Percentiles rank a stretch among this genome's conserved stretches.
Conservation (phyloP, 1,284 basidiomycete species). For the Microbotryum violaceum region DNA sequence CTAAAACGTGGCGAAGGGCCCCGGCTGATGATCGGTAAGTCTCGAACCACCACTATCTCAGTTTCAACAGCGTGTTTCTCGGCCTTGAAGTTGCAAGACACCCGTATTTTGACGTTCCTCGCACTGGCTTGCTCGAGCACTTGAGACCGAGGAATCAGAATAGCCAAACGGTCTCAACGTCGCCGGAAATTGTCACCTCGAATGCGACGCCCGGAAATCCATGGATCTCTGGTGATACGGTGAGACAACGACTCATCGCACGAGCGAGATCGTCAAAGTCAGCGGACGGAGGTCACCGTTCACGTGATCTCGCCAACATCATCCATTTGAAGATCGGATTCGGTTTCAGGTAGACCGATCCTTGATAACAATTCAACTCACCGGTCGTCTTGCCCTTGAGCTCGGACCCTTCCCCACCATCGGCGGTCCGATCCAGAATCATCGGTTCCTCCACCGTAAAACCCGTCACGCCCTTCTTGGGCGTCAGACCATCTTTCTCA, state of each 20-base stretch:
- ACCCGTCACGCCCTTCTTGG: background rate
- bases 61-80: too few relatives aligned
- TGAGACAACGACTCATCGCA: background rate
- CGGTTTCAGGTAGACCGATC: background rate
- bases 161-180: slow-evolving; percentile 36
- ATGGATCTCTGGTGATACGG: slow-evolving; percentile 27
- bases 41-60: too few relatives aligned
- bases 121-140: too few relatives aligned
- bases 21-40: too few relatives aligned
- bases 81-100: too few relatives aligned
- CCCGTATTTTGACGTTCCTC: too few relatives aligned
- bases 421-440: slow-evolving; percentile 34
- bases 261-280: background rate
- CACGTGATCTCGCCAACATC: background rate
- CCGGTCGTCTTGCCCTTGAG: slow-evolving; percentile 30
- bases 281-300: background rate
- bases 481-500: background rate
- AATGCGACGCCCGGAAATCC: slow-evolving; percentile 33
- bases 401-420: slow-evolving; percentile 15
- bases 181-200: slow-evolving; percentile 32
- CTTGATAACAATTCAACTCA: slow-evolving; percentile 4
- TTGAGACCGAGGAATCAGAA: slow-evolving; percentile 20
- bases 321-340: background rate
- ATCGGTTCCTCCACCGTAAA: slow-evolving; percentile 27
- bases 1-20: too few relatives aligned